Evolutionary conservation across 2,329 filamentous ascomycete genomes (phyloP).

Genomic region (Ophiostoma himal-ulmi): DNA sequence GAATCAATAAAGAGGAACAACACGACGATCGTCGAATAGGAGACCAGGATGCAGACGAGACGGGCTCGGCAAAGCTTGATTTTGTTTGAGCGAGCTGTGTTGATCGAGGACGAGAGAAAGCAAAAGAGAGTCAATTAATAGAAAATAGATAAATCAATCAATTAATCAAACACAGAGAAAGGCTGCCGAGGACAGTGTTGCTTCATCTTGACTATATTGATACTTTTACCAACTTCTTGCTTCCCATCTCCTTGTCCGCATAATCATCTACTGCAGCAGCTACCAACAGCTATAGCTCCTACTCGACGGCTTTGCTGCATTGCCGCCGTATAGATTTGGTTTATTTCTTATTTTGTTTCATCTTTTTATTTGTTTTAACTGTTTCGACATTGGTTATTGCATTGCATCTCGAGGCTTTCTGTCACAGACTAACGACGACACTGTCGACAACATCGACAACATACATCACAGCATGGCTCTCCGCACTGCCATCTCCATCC

Average conservation of each 20-base stretch:
- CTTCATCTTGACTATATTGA: not conserved
- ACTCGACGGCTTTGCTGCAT: not conserved
- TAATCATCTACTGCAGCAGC: not conserved
- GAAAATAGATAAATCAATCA: not conserved
- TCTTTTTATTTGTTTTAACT: not conserved
- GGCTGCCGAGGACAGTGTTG: not conserved
- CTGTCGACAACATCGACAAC: not conserved
- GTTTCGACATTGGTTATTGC: too few species aligned
- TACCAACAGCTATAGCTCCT: not conserved
- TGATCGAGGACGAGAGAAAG: not conserved
- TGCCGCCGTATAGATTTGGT: not conserved
- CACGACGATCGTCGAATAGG: not conserved
- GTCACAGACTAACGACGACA: not conserved
- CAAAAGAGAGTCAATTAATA: not conserved
- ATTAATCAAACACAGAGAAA: not conserved
- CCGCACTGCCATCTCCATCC: constrained; percentile 27
- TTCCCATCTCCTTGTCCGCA: not conserved
- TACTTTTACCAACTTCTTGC: not conserved
- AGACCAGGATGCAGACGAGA: not conserved
- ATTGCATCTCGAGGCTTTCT: not conserved
- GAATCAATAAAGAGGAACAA: too few species aligned
- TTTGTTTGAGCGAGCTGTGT: not conserved
- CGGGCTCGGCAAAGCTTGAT: constrained; percentile 2
- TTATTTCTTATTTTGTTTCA: not conserved
- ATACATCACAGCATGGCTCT: not conserved